Evolutionary conservation across 2,329 filamentous ascomycete species (phyloP).

Genomic region (Fusarium kyushuense): DNA sequence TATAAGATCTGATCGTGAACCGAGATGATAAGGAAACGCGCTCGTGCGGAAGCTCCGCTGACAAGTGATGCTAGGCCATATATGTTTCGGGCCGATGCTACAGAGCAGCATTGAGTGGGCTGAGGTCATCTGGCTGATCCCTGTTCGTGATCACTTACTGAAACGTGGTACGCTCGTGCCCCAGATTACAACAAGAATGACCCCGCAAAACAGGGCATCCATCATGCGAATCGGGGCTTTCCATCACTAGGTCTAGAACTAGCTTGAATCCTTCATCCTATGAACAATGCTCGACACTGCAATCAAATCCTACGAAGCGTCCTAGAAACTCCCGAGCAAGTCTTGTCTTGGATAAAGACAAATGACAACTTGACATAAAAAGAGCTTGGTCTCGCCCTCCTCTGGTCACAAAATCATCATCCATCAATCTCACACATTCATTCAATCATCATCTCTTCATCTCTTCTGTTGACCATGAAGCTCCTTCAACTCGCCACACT

Average conservation of each 20-base stretch:
- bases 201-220: slow-evolving; percentile 18
- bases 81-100: slow-evolving; percentile 22
- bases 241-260: not conserved
- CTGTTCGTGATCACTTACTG: slow-evolving; percentile 10
- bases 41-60: slow-evolving; percentile 27
- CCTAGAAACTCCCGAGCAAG: slow-evolving; percentile 1
- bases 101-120: not conserved
- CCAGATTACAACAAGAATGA: slow-evolving; percentile 11
- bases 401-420: not conserved
- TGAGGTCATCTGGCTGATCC: slow-evolving; percentile 24
- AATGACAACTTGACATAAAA: slow-evolving; percentile 1
- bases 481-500: slow-evolving; percentile 18
- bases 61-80: slow-evolving; percentile 15
- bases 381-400: not conserved
- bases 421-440: not conserved
- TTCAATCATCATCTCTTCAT: not conserved
- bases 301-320: slow-evolving; percentile 22
- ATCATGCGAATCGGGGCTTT: slow-evolving; percentile 9
- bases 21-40: slow-evolving; percentile 2
- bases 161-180: slow-evolving; percentile 29
- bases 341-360: not conserved
- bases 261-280: slow-evolving; percentile 1
- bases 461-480: slow-evolving; percentile 15
- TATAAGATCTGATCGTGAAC: not conserved
- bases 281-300: slow-evolving; percentile 16